Evolutionary conservation across 78 protist species (phyloP), one percentile per base, ranked within the genome.

Genomic region (Acrasis kona): DNA sequence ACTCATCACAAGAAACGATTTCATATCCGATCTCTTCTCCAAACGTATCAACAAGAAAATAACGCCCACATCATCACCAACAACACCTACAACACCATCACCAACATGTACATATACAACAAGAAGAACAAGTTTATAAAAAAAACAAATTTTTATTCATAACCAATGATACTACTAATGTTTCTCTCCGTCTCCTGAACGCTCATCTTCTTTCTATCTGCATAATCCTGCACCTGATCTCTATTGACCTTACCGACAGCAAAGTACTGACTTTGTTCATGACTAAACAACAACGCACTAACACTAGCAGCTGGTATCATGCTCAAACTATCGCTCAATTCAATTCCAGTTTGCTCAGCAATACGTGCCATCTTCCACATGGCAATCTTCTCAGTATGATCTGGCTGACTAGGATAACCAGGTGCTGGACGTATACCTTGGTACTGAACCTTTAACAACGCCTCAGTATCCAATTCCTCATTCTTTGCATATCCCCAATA

Each of bases 371-470:
- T 73, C 38, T n/a, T 3, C 96, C 95, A 96, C 86, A 94, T 84
- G 5, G 88, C 72, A 28, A 7, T 12, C 91, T 95, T 95, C 79
- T 95, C 98, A n/a, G 92, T 92, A 86, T 96, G 99, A 87, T 97
- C 99, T 2, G 99, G 99, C 86, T 93, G 98, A 10, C 89, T 77
- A 3, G 99, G 99, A 72, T 96, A 97, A 34, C 99, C 99, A 1
- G 97, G 97, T 0, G 99, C 99, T 0, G 99, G 99, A 2, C 99
- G 84, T 76, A 97, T 96, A 68, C 99, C 99, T 41, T 77, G 77
- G 83, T 93, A 91, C 80, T 78, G 67, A 31, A 91, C 64, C 77
- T 86, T 80, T 77, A 87, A 82, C 64, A 93, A 28, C 50, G 89
- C 97, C 3, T 83, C 93, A 2, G 84, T 32, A 39, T 39, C 10